Percentiles rank a stretch among this genome's conserved stretches.
Evolutionary conservation across 2,329 filamentous ascomycete genomes (phyloP).

Genomic region (Fusarium pilosicola): DNA sequence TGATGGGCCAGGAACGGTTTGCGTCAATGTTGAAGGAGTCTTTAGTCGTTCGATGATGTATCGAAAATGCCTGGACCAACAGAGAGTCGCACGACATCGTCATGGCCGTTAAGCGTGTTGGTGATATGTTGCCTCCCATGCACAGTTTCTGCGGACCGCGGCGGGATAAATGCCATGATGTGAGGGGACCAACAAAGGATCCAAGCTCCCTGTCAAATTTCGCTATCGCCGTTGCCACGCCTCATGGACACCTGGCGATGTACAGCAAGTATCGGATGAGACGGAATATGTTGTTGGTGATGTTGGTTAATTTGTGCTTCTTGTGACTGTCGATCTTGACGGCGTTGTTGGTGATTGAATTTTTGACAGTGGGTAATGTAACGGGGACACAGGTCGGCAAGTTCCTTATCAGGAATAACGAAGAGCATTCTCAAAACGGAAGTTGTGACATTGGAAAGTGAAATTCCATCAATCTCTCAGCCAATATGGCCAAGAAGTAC

Average conservation of each 20-base stretch:
- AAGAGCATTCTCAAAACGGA: neutral
- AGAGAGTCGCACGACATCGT: conserved; percentile 23
- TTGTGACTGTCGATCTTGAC: neutral
- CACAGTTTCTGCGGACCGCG: conserved; percentile 25
- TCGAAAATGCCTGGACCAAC: neutral
- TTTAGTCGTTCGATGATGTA: conserved; percentile 21
- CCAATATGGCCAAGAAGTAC: too few species aligned
- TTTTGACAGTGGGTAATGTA: neutral
- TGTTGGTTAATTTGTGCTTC: neutral
- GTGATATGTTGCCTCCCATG: conserved; percentile 26
- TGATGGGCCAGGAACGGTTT: conserved; percentile 12
- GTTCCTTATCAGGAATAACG: neutral
- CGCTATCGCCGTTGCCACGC: conserved; percentile 3
- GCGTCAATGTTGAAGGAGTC: neutral
- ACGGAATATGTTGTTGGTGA: neutral
- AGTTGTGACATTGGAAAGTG: neutral
- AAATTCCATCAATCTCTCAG: neutral
- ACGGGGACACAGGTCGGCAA: neutral
- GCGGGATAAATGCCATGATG: conserved; percentile 9
- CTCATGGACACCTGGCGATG: neutral
- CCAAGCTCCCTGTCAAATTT: conserved; percentile 10
- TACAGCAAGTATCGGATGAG: neutral
- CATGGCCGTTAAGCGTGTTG: conserved; percentile 13
- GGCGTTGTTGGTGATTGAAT: neutral
- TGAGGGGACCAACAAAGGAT: conserved; percentile 24